Evolutionary conservation across 768 basidiomycete genomes (phyloP), one percentile per base, ranked within the genome.

Genomic region (Pleurotus platypus): DNA sequence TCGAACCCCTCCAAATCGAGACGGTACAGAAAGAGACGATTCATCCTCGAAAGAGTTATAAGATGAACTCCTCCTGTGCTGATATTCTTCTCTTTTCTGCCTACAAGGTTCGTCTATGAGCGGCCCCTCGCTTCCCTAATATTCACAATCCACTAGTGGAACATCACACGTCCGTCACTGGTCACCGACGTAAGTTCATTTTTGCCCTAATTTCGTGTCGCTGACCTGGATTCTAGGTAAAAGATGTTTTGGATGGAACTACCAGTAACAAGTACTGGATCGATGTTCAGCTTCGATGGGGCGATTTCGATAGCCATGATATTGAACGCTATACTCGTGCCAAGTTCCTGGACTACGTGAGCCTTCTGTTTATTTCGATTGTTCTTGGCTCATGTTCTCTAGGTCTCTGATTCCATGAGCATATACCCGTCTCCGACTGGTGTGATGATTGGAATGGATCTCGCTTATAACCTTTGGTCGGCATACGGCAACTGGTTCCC

Each of bases 1-100:
- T 99, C 35, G 97, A 99, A 69, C 95, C 97, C 3, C 75, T 99
- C 13, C 94, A 98, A 64, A 99, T 99, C 64, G 97, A 98, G 78
- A 98, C 95, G 0, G 97, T 99, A 0, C 97, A 98, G 72, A 99
- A 99, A 73, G 97, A 99, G 73, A 98, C 97, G 0, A 99, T 99
- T 60, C 97, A 97, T 71, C 96, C 96, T 64, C 91, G 96, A 75
- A 98, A 98, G 81, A 97, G 94, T 79, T 99, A 99, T 85, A 99
- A 99, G 84, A 98, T 99, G 97, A 99, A 99, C 75, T 97, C 94
- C 6, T 96, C 94, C n/a, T 98, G 96, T 62, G 96, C 96, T 51
- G 97, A 99, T 67, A 96, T 99, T 67, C 79, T 99, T 16, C 79
- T 99, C 50, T 98, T 99, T 84, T 97, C 94, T 11, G 90, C 92